phyloP scores from a whole-genome alignment of 192 early-diverging fungal genomes.

The Podila epicladia region DNA sequence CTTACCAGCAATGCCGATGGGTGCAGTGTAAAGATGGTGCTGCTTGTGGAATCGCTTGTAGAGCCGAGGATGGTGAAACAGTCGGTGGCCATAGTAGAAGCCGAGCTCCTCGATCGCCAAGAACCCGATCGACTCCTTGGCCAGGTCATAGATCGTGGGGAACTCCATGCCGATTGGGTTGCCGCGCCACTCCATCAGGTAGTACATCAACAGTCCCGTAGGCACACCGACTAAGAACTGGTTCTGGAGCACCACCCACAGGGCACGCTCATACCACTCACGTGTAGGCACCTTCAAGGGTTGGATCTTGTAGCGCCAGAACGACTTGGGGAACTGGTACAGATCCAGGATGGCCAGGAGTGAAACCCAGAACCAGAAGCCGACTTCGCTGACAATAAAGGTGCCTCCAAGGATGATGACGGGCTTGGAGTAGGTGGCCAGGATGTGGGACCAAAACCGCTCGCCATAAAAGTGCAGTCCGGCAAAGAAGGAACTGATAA shows the following conservation, averaged over 20 bases:
- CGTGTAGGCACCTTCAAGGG: constrained; percentile 62
- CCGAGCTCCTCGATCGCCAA: constrained; percentile 75
- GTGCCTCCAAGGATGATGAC: constrained; percentile 36
- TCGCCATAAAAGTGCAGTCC: constrained; percentile 32
- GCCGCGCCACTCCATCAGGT: constrained; percentile 66
- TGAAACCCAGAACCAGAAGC: constrained; percentile 49
- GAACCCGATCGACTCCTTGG: constrained; percentile 64
- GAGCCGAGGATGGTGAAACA: constrained; percentile 71
- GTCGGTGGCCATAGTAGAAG: constrained; percentile 78
- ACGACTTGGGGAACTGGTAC: constrained; percentile 48
- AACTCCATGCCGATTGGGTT: constrained; percentile 75
- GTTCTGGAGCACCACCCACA: constrained; percentile 65
- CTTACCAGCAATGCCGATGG: constrained; percentile 78
- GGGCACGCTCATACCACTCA: constrained; percentile 66
- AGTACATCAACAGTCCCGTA: constrained; percentile 73
- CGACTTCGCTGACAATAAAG: constrained; percentile 34
- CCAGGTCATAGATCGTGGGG: constrained; percentile 61
- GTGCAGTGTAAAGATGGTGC: constrained; percentile 78
- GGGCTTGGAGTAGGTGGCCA: constrained; percentile 36
- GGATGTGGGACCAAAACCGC: constrained; percentile 36
- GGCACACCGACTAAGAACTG: constrained; percentile 76
- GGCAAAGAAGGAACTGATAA: constrained; percentile 34
- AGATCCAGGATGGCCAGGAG: constrained; percentile 37
- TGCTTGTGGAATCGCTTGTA: constrained; percentile 86
- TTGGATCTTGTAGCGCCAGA: constrained; percentile 79